Base-by-base conservation (phyloP, 148 eudicot genomes). In the Chenopodium formosanum region DNA sequence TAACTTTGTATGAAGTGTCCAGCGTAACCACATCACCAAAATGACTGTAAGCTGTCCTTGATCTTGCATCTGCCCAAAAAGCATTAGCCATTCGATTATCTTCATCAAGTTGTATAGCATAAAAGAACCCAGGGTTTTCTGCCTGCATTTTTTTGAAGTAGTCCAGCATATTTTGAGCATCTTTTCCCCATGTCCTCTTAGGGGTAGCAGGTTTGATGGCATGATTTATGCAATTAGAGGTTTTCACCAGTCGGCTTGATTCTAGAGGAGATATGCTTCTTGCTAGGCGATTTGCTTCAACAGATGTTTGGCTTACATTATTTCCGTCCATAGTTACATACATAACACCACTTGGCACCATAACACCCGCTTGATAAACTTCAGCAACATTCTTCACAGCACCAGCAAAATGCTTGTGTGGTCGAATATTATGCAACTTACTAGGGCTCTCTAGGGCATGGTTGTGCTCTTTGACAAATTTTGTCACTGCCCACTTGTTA, bases 91-190 rank as follows among this genome's bases (percentile, higher is more conserved):
- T 90, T 80, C 86, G 91, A 80, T 91, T 91, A 74, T 93, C 94
- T 40, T 93, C 97, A 80, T 95, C 96, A 27, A 95, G 92, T 79
- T 95, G 97, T 85, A 95, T 85, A 8, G 98, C 98, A 83, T 95
- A 95, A 78, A 91, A 93, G 86, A 95, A 95, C 34, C 97, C 97
- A 8, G 97, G 97, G 72, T 95, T 95, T 86, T 93, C 97, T 16
- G 97, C 97, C 89, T 95, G 98, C 97, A 91, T 90, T 84, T 91
- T 93, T 77, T 89, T 91, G 56, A 95, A 93, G 88, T 95, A 95
- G 83, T 95, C 98, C 74, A 95, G 84, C 78, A 93, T 87, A 83
- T 93, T 93, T 81, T 93, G 96, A 76, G 97, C 96, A 88, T 95
- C 94, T 87, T 85, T 95, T 25, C 98, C 98, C 66, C 91, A 83